Evolutionary conservation across 2,329 filamentous ascomycete genomes (phyloP).

Genomic region (Aspergillus sp.): DNA sequence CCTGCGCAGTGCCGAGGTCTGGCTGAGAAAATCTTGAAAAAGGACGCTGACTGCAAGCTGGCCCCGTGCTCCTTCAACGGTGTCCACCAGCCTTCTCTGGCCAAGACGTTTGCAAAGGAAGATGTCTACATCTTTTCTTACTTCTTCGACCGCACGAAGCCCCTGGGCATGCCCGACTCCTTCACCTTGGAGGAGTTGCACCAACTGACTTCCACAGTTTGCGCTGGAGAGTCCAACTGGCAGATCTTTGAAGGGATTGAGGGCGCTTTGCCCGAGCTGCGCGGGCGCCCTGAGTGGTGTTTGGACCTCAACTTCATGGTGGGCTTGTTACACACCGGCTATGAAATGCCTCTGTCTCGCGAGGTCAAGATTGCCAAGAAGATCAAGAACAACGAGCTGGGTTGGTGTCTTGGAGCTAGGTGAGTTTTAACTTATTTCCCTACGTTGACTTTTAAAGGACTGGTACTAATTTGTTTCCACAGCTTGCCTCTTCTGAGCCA

Average conservation of each 20-base stretch:
- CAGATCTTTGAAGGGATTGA: conserved; percentile 72
- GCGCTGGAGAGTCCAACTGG: conserved; percentile 73
- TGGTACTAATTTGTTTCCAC: conserved; percentile 16
- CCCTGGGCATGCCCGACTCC: conserved; percentile 95
- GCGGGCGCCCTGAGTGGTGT: conserved; percentile 81
- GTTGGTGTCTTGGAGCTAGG: conserved; percentile 97
- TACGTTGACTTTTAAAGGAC: conserved; percentile 5
- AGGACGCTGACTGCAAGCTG: conserved; percentile 75
- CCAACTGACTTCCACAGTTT: conserved; percentile 79
- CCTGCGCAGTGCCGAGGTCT: conserved; percentile 85
- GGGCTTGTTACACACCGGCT: conserved; percentile 85
- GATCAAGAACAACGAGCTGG: conserved; percentile 93
- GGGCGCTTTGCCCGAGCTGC: conserved; percentile 73
- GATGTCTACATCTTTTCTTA: conserved; percentile 97
- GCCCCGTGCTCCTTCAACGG: conserved; percentile 98
- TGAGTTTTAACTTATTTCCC: conserved; percentile 41
- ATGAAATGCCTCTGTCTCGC: conserved; percentile 94
- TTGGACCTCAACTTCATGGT: conserved; percentile 97
- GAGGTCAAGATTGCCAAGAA: conserved; percentile 99
- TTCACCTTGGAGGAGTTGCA: conserved; percentile 90
- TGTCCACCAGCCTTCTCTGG: conserved; percentile 85
- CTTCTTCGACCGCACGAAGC: conserved; percentile 92
- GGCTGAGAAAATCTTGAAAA: conserved; percentile 84
- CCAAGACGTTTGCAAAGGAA: conserved; percentile 86
- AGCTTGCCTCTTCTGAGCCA: conserved; percentile 80